phyloP scores from a whole-genome alignment of 2,329 filamentous ascomycete species.

The Tetracladium maxilliforme region DNA sequence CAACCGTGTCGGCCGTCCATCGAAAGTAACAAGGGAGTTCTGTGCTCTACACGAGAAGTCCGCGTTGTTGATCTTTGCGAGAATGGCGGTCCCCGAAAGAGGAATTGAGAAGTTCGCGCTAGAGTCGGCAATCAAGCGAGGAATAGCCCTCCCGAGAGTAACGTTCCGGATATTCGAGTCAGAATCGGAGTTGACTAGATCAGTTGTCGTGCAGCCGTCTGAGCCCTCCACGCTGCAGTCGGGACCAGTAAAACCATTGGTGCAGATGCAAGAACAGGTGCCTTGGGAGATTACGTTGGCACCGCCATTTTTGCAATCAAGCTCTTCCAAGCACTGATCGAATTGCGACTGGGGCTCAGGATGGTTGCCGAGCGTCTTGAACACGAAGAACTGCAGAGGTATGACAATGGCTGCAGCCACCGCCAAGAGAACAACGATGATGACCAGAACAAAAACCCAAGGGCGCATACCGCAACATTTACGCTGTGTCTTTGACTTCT shows the following conservation, averaged over 20 bases:
- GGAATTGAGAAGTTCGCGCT: slow-evolving; percentile 60
- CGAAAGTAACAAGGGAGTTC: slow-evolving; percentile 79
- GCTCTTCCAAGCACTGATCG: slow-evolving; percentile 24
- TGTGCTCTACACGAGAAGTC: slow-evolving; percentile 71
- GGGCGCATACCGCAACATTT: slow-evolving; percentile 74
- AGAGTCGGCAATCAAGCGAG: slow-evolving; percentile 53
- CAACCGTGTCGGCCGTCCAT: too few species aligned
- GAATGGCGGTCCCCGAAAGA: slow-evolving; percentile 52
- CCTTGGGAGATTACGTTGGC: slow-evolving; percentile 54
- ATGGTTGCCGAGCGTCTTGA: slow-evolving; percentile 28
- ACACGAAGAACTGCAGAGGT: slow-evolving; percentile 52
- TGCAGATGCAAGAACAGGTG: slow-evolving; percentile 74
- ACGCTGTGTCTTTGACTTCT: slow-evolving; percentile 26
- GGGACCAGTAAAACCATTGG: slow-evolving; percentile 67
- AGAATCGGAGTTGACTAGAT: slow-evolving; percentile 20
- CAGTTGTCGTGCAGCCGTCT: slow-evolving; percentile 37
- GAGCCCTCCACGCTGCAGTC: slow-evolving; percentile 37
- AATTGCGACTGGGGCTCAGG: slow-evolving; percentile 8
- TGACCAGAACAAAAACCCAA: slow-evolving; percentile 57
- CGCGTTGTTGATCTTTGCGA: slow-evolving; percentile 61
- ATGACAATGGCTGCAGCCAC: slow-evolving; percentile 72
- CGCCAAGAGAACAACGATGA: slow-evolving; percentile 53
- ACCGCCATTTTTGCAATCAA: slow-evolving; percentile 67
- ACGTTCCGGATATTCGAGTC: slow-evolving; percentile 37
- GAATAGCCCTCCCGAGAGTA: slow-evolving; percentile 68